Percentiles rank a stretch among this genome's conserved stretches.
These are phyloP conservation scores for Allium cepa DNA, from an alignment of 106 monocot genomes.

Conservation along the genomic window DNA sequence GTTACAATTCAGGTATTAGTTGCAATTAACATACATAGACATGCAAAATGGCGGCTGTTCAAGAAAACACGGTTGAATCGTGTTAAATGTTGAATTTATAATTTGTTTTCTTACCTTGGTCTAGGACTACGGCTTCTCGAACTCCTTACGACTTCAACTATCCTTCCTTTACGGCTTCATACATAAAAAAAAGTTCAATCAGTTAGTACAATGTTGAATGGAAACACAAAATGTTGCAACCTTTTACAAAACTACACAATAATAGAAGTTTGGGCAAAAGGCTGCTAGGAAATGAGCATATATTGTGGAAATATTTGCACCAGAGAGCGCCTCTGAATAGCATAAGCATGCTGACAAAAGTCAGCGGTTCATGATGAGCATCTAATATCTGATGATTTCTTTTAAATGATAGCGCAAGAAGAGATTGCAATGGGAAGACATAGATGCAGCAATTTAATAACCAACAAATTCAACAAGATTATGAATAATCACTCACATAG, in stretches of 20 bases:
- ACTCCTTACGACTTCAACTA: constrained; percentile 49
- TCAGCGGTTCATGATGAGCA: too few species aligned
- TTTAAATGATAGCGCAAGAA: neutral
- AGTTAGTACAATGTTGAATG: too few species aligned
- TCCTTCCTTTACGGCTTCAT: constrained; percentile 58
- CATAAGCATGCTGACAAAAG: too few species aligned
- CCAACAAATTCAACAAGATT: neutral
- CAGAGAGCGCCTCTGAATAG: too few species aligned
- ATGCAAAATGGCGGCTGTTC: too few species aligned
- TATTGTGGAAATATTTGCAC: too few species aligned
- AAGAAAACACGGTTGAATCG: too few species aligned
- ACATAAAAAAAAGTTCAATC: neutral
- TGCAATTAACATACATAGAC: neutral
- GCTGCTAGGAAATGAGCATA: too few species aligned
- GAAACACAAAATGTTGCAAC: too few species aligned
- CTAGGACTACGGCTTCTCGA: constrained; percentile 79
- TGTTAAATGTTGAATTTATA: neutral
- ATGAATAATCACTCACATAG: constrained; percentile 48
- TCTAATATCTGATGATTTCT: neutral
- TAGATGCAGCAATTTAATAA: neutral
- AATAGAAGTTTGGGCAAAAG: too few species aligned
- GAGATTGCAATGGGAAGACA: neutral
- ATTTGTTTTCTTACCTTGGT: constrained; percentile 28
- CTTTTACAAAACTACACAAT: too few species aligned
- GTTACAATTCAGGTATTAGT: neutral